A percentile compares a stretch with the other conserved stretches of the same genome.
Conservation (phyloP, 208 protist species). For the Balamuthia mandrillaris region DNA sequence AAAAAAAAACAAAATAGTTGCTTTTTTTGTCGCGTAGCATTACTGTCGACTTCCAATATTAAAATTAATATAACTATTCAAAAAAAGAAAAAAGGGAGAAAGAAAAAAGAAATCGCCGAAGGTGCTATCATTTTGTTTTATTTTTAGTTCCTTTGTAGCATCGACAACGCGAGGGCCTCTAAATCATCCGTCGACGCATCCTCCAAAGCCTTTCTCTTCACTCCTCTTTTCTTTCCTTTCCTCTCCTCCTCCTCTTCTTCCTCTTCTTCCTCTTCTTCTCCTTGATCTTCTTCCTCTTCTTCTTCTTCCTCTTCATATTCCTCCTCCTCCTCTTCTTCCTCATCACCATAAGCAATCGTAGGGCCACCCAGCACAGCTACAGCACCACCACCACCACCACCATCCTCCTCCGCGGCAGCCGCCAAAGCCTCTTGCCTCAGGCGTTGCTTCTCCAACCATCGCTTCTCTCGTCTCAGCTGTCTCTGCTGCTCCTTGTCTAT, state of each 20-base stretch:
- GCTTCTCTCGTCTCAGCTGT: slow-evolving; percentile 7
- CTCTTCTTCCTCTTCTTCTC: not conserved
- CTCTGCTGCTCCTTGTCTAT: slow-evolving; percentile 6
- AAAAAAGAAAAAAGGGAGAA: too few relatives aligned
- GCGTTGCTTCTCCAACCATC: slow-evolving; percentile 14
- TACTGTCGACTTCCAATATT: too few relatives aligned
- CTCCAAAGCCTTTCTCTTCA: not conserved
- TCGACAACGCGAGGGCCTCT: not conserved
- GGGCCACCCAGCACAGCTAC: not conserved
- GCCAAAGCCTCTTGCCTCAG: slow-evolving; percentile 15
- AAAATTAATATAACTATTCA: too few relatives aligned
- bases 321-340: not conserved
- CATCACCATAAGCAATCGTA: not conserved
- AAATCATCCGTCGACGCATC: not conserved
- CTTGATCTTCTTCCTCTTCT: not conserved
- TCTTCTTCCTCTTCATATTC: not conserved
- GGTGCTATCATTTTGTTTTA: too few relatives aligned
- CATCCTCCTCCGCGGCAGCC: not conserved
- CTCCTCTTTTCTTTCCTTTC: not conserved
- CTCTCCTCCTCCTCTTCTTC: not conserved
- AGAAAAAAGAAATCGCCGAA: too few relatives aligned
- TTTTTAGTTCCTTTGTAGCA: not conserved
- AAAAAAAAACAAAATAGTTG: too few relatives aligned
- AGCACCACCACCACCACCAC: not conserved
- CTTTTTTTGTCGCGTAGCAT: too few relatives aligned